These are phyloP conservation scores for Anisodus acutangulus DNA, from an alignment of 257 asterid genomes.

Conservation along the genomic window DNA sequence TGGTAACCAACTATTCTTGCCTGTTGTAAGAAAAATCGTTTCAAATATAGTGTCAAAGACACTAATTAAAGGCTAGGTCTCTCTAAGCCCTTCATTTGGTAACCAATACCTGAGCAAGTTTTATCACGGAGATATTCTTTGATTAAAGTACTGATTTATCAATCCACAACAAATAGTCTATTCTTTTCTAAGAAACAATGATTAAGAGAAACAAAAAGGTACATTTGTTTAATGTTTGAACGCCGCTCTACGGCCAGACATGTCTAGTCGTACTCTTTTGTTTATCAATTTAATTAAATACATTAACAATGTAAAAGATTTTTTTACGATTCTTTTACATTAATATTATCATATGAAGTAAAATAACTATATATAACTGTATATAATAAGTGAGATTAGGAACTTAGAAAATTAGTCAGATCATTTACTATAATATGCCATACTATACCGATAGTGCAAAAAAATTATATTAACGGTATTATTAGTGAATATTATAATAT, in stretches of 20 bases:
- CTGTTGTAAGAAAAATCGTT: too few relatives aligned
- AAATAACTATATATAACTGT: not conserved
- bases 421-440: not conserved
- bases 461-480: not conserved
- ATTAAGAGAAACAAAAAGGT: not conserved
- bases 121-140: not conserved
- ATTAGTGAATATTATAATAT: too few relatives aligned
- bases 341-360: not conserved
- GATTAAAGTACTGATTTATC: not conserved
- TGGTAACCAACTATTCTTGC: too few relatives aligned
- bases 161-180: not conserved
- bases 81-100: not conserved
- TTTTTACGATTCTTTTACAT: too few relatives aligned
- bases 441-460: not conserved
- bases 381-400: not conserved
- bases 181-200: not conserved
- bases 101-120: not conserved
- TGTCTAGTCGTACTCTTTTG: too few relatives aligned
- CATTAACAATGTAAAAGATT: too few relatives aligned
- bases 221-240: not conserved
- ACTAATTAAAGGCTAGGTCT: too few relatives aligned
- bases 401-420: not conserved
- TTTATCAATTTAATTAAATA: too few relatives aligned
- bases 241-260: slow-evolving; percentile 21
- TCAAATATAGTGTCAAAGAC: too few relatives aligned